A percentile compares a stretch with the other conserved stretches of the same genome.
Evolutionary conservation across 139 green algal species (phyloP).

Genomic region (Microglena sp.): DNA sequence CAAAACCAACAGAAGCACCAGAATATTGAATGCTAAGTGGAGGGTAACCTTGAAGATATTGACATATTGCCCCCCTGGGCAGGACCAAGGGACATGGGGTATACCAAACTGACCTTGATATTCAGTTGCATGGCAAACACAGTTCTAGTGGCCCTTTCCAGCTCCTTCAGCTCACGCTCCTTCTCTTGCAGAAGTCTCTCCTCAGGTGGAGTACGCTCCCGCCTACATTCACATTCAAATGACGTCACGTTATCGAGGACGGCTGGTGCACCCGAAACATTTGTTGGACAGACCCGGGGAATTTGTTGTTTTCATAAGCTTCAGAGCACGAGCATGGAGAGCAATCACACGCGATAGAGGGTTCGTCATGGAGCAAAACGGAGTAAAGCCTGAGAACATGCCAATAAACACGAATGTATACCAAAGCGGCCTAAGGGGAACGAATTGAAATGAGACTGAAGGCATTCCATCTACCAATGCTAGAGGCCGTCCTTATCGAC

Average conservation of each 20-base stretch:
- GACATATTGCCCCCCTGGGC: too few relatives aligned
- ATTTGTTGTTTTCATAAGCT: too few relatives aligned
- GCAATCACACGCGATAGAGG: not conserved
- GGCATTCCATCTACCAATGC: too few relatives aligned
- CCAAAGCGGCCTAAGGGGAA: too few relatives aligned
- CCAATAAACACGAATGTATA: too few relatives aligned
- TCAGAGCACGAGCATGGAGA: not conserved
- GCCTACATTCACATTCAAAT: constrained; percentile 4
- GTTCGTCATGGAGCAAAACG: not conserved
- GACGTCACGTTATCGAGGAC: not conserved
- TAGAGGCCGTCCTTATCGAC: too few relatives aligned
- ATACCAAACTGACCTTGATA: constrained; percentile 29
- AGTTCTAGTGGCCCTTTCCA: constrained; percentile 80
- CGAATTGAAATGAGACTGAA: too few relatives aligned
- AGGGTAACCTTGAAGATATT: too few relatives aligned
- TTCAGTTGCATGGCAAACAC: constrained; percentile 83
- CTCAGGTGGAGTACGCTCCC: constrained; percentile 47
- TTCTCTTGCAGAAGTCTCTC: constrained; percentile 46
- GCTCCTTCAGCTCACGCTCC: constrained; percentile 51
- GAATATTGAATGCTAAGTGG: too few relatives aligned
- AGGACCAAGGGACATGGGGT: too few relatives aligned
- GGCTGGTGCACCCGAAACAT: not conserved
- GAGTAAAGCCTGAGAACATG: not conserved
- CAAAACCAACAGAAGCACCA: too few relatives aligned
- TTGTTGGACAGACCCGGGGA: not conserved